phyloP scores from a whole-genome alignment of 2,329 filamentous ascomycete genomes.

The Pezizomycotina sp. region DNA sequence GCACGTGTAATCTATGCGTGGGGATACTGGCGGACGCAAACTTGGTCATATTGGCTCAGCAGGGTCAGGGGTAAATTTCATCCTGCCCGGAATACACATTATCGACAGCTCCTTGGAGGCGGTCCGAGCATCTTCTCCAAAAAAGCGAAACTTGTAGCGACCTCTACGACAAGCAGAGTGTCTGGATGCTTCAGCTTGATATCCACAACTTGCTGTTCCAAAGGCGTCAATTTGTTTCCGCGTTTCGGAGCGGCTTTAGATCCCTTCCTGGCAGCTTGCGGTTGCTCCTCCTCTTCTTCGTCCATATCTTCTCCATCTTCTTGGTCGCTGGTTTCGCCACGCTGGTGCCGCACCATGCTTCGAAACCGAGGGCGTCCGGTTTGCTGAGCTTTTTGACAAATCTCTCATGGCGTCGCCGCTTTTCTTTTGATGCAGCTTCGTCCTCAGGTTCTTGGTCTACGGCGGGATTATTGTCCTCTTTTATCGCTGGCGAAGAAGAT shows the following conservation, averaged over 20 bases:
- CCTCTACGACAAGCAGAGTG: slow-evolving; percentile 78
- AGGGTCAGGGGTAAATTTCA: slow-evolving; percentile 75
- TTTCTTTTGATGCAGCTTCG: too few relatives aligned
- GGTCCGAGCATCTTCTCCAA: slow-evolving; percentile 65
- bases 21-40: slow-evolving; percentile 96
- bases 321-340: slow-evolving; percentile 25
- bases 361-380: slow-evolving; percentile 66
- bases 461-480: slow-evolving; percentile 30
- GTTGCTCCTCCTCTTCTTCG: slow-evolving; percentile 31
- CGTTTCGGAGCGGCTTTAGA: slow-evolving; percentile 39
- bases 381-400: slow-evolving; percentile 85
- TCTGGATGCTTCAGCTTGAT: slow-evolving; percentile 87
- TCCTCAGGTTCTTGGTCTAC: slow-evolving; percentile 39
- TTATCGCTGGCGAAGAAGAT: too few relatives aligned
- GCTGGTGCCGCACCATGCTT: too few relatives aligned
- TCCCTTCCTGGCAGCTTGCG: slow-evolving; percentile 34
- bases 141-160: slow-evolving; percentile 96
- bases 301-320: slow-evolving; percentile 32
- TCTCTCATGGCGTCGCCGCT: slow-evolving; percentile 57
- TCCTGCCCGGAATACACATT: slow-evolving; percentile 89
- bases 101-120: slow-evolving; percentile 86
- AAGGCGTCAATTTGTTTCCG: slow-evolving; percentile 73
- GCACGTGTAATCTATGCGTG: slow-evolving; percentile 75
- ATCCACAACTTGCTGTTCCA: slow-evolving; percentile 84
- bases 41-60: slow-evolving; percentile 76